Base-by-base conservation (phyloP, 2,329 filamentous ascomycete genomes). In the Colletotrichum salicis region DNA sequence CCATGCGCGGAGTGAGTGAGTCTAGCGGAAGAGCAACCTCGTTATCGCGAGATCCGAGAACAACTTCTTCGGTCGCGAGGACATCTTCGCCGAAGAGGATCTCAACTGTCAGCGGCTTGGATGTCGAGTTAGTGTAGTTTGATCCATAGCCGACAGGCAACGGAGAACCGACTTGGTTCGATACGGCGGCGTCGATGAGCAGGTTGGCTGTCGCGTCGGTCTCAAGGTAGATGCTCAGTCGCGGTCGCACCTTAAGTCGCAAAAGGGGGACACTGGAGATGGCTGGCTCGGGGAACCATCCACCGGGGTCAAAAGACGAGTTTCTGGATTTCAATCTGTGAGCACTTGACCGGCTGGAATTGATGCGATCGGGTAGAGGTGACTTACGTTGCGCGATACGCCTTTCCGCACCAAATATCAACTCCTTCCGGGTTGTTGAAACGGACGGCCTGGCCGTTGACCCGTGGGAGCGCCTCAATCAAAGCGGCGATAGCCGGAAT, bases 211-310 rank as follows among this genome's bases (percentile, higher is more conserved):
- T 71, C 3, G 73, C 63, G 68, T 87, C 85, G 56, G 77, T 80
- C 19, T 80, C 81, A 2, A 87, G 78, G 63, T 86, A 87, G 56
- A 87, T 79, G 75, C 80, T 86, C 75, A 86, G 83, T 1, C 85
- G 82, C 7, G 86, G 82, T 41, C 80, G 79, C 74, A 86, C 80
- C 61, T 85, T 84, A 52, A 87, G 76, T 66, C 86, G 75, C 2
- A 87, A 75, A 33, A 83, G 81, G 3, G 81, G 80, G 0, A 79
- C 73, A 45, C 75, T 71, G 35, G 79, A 72, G 67, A 79, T 72
- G 0, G 77, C 67, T 0, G 84, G 84, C 71, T 81, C 79, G 12
- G 79, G 74, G 0, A 81, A 82, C 74, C 85, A 80, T 5, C 85
- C 85, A 67, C 85, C 85, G 0, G 84, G 84, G 37, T 85, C 80